Evolutionary conservation across 1,284 basidiomycete genomes (phyloP), one percentile per base, ranked within the genome.

Genomic region (Cryptococcus sp.): DNA sequence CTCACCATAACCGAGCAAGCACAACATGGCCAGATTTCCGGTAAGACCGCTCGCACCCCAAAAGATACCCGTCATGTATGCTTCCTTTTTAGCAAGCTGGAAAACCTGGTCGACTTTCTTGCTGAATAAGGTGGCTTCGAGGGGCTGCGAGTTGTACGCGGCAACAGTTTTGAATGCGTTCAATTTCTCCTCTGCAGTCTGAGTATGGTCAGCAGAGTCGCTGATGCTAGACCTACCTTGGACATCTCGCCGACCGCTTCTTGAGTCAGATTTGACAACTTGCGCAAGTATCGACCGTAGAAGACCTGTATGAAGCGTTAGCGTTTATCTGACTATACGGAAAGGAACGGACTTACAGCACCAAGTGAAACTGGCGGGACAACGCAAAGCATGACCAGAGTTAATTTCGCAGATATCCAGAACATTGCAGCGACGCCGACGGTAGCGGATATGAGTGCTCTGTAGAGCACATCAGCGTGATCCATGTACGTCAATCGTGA

Each of bases 401-500:
- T 97, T 58, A 99, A 81, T 55, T 88, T 88, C 0, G 91, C 89
- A 1, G 93, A 97, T 62, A 98, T 86, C 79, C 89, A 94, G 68
- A 98, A 88, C 95, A 99, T 99, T 55, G 93, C 91, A 43, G 90
- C 90, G 63, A 97, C 92, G 49, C 93, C 93, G 65, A 91, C 92
- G 6, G 88, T 85, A 35, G 92, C 90, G 81, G 93, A 93, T 39
- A 95, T 90, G 43, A 92, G 77, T 0, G 93, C 88, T 55, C 80
- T 79, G 55, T n/a, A 53, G 6, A 11, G 6, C 27, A 20, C 22
- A 20, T 55, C 38, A 48, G 43, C 20, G 45, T 30, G 16, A 8
- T 15, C 42, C 3, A 15, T 16, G 20, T 17, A 47, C 30, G 30
- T 22, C 19, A 23, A 23, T 16, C 42, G 38, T 8, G 15, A 5